Base-by-base conservation (phyloP, 306 rosid species). In the Betula pendula region DNA sequence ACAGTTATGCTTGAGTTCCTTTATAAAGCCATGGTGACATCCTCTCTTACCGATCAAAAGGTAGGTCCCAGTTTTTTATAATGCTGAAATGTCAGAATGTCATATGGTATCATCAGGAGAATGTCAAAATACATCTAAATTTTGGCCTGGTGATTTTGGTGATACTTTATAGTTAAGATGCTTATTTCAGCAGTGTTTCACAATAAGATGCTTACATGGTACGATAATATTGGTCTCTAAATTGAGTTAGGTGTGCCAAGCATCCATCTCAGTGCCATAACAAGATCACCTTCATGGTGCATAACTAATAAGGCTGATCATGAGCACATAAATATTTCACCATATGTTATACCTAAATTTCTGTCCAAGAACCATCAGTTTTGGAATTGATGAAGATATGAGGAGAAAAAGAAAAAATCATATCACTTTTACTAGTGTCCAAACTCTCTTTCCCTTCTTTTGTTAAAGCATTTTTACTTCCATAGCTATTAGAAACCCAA, bases 401-500 rank as follows among this genome's bases (percentile, higher is more conserved):
- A 51, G 24, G 22, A 17, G 19, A 50, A 50, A 17, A 50, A 50
- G 8, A 5, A 50, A 47, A 50, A 5, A 56, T 11, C 24, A 22
- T 22, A 35, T 65, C 70, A 33, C 70, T 8, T 10, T 65, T 65
- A 62, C 47, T 17, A 65, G 47, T 4, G 24, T 65, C 20, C 70
- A 65, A 38, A 65, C 47, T 65, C 70, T 33, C 70, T 33, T 35
- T 38, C 70, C 70, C 48, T 65, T 65, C 29, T 38, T 65, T 65
- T 65, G 8, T n/a, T 19, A 35, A 65, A 65, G 8, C 48, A 17
- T 65, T 65, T 65, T 33, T 20, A 65, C 22, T n/a, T 38, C 27
- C 44, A n/a, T 31, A 12, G 17, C 29, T 10, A 51, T 33, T 51
- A 55, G 33, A 72, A n/a, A 5, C 48, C 44, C 13, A 51, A 52